Base-by-base conservation (phyloP, 371 early-diverging fungal genomes). In the Lichtheimia hyalospora region DNA sequence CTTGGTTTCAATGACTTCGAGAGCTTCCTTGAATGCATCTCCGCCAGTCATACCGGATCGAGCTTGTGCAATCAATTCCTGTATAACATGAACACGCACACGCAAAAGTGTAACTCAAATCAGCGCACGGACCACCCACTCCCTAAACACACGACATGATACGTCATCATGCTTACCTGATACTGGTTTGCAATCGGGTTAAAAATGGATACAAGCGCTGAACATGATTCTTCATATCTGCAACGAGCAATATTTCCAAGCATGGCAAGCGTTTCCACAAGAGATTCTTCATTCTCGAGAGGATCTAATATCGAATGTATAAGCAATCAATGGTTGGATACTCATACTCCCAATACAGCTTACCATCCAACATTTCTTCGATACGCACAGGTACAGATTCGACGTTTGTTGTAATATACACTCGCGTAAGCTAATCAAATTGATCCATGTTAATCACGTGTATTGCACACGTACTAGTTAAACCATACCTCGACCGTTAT, bases 161-260 rank as follows among this genome's bases (percentile, higher is more conserved):
- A 14, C 16, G 25, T 34, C 21, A n/a, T 52, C 1, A 69, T 66
- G 25, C 54, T 61, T 55, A 73, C 82, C 71, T 89, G 84, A 64
- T 92, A 92, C 62, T 89, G 81, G 5, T 67, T 62, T 2, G 86
- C 88, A 57, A 90, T 81, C 8, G 80, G 82, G 54, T 92, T 84
- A 68, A 92, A 86, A 12, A 84, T 60, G 18, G 75, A 62, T 4
- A 83, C 67, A 14, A 94, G 54, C 7, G 77, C 77, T 3, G 77
- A 74, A 34, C 82, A 82, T 7, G 87, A 84, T 10, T 82, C 81
- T 43, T 77, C 83, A 67, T 94, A 94, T 64, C 85, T 80, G 20
- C 86, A 81, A 24, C 95, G 88, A 2, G 89, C 88, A 54, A 93
- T 87, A 16, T 79, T 83, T 13, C 92, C 87, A 42, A 92, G 74